Evolutionary conservation across 805 yeast genomes (phyloP).

Genomic region (Candida takata): DNA sequence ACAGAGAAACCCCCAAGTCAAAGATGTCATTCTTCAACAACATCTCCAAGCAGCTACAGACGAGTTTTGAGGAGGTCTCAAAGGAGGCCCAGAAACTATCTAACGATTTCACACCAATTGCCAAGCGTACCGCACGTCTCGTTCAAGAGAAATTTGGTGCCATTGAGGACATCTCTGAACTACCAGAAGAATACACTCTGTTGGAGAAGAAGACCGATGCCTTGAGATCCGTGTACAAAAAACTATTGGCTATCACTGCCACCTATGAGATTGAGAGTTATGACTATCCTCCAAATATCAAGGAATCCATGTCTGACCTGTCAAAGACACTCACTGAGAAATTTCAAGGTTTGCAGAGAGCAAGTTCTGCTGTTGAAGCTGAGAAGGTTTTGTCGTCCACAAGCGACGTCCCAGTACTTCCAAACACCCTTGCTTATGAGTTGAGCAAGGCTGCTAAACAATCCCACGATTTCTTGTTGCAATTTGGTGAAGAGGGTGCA

Average conservation of each 20-base stretch:
- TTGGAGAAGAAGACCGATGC: conserved; percentile 64
- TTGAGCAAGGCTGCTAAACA: conserved; percentile 48
- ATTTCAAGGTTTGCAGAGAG: conserved; percentile 53
- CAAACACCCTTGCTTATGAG: conserved; percentile 72
- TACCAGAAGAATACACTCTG: conserved; percentile 65
- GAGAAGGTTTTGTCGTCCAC: conserved; percentile 43
- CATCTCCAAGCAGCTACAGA: conserved; percentile 19
- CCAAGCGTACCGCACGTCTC: conserved; percentile 52
- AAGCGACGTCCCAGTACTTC: conserved; percentile 28
- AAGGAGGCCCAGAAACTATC: conserved; percentile 34
- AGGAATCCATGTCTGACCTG: conserved; percentile 58
- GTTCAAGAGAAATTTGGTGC: conserved; percentile 58
- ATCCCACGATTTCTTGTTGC: conserved; percentile 39
- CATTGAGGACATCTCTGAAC: conserved; percentile 60
- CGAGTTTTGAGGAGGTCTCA: conserved; percentile 22
- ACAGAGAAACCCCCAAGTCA: background rate
- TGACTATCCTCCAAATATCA: conserved; percentile 76
- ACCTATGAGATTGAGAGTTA: conserved; percentile 72
- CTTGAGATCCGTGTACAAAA: conserved; percentile 51
- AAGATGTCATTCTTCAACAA: conserved; percentile 25
- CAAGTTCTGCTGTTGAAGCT: conserved; percentile 60
- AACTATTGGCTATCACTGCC: conserved; percentile 41
- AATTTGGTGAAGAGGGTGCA: conserved; percentile 23
- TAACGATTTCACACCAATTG: conserved; percentile 45
- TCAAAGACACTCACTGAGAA: conserved; percentile 50